Evolutionary conservation across 2,329 filamentous ascomycete genomes (phyloP), one percentile per base, ranked within the genome.

Genomic region (Trichoderma sp.): DNA sequence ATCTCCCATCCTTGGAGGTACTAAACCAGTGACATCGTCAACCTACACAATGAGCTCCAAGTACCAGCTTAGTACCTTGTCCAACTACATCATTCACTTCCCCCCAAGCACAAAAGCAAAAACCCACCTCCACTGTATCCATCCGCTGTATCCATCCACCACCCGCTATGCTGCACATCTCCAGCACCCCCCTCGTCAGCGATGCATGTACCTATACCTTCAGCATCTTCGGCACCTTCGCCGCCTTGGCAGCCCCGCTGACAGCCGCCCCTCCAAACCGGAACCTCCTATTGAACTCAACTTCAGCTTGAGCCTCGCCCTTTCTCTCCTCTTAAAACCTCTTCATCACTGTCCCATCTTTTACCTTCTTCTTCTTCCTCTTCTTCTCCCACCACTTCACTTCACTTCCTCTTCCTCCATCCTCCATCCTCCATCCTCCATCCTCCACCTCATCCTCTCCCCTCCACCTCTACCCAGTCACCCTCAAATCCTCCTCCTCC

Each of bases 231-330:
- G 37, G 25, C 37, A 32, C 39, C 64, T 27, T 52, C 50, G 17
- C 42, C 58, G 39, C 58, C 58, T 61, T 50, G 22, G 45, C 58
- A 57, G 39, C 65, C 56, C 48, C 65, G 56, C 56, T 54, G 27
- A 35, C 34, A 48, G n/a, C 17, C 15, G 56, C 56, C 58, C 65
- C 56, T 67, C 65, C 64, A 58, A 27, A 45, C 10, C 27, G 10
- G 8, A 35, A 50, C 52, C 45, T 45, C 54, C 56, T 60, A 52
- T 53, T 59, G 39, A 19, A 27, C 15, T 50, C 42, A 29, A 58
- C 50, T 17, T 64, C 45, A 52, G 39, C 48, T 34, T 34, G 42
- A 39, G 45, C 39, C n/a, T 48, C n/a, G 34, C 27, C 32, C 27
- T 27, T 15, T 19, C 15, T 59, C 19, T 48, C 17, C 35, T 29